Evolutionary conservation across 2,329 filamentous ascomycete species (phyloP), one percentile per base, ranked within the genome.

Genomic region (Talaromyces sp.): DNA sequence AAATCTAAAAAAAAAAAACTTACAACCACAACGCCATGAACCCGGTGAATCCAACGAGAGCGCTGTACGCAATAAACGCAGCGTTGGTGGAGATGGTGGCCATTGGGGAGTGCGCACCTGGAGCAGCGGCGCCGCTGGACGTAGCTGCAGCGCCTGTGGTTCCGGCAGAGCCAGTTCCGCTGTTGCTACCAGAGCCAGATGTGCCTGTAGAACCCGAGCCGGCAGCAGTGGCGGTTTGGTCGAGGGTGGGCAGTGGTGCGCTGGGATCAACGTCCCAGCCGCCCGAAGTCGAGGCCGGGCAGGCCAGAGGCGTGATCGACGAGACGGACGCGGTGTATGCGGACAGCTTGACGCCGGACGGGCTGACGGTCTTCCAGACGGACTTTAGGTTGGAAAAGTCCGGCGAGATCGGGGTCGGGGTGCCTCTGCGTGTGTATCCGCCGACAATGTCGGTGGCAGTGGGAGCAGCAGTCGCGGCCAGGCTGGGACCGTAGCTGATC

Each of bases 331-430:
- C 81, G 25, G 83, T 82, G 77, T 96, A 96, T 30, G 84, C 83
- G 1, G 84, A 82, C 57, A 82, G 83, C 49, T 82, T 81, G 49
- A 93, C 83, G 36, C 91, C 89, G 0, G 85, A 85, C 0, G 92
- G 91, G 8, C 79, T 84, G 58, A 91, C 77, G 4, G 85, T 88
- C 7, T 86, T 86, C 92, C 92, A 96, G 67, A 91, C 87, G 30
- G 79, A 81, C 77, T 88, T 86, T 62, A 96, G 82, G 72, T 95
- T 95, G 67, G 80, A 72, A 72, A 93, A 96, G 72, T 96, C 92
- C 0, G 92, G 91, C 6, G 78, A 78, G 30, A 92, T 79, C 0
- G 91, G 89, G 0, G 82, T 89, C 0, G 92, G 92, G 0, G 84
- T 91, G 58, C 92, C 92, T 55, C 84, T 84, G 66, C 89, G 84